Conservation (phyloP, 768 basidiomycete species). For the Termitomyces sp. region DNA sequence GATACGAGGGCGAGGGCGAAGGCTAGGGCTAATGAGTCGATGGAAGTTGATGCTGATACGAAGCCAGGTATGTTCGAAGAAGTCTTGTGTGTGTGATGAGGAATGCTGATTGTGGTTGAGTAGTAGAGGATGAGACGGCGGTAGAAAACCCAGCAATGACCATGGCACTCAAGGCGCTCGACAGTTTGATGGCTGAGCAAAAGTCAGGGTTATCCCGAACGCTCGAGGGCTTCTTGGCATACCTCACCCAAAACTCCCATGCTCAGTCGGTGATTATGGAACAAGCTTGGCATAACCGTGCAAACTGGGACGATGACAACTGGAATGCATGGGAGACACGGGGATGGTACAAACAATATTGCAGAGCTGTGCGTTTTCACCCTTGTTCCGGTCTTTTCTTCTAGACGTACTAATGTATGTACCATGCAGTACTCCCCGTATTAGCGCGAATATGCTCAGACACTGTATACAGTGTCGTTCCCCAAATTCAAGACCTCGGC, state of each 20-base stretch:
- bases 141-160: constrained; percentile 67
- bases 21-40: constrained; percentile 58
- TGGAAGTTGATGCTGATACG: constrained; percentile 71
- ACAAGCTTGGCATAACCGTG: constrained; percentile 68
- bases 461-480: constrained; percentile 69
- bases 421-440: constrained; percentile 71
- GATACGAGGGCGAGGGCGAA: constrained; percentile 76
- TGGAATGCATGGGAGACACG: constrained; percentile 89
- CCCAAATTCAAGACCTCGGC: constrained; percentile 55
- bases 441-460: constrained; percentile 69
- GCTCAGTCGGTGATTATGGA: constrained; percentile 60
- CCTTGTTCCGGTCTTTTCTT: not conserved
- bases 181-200: constrained; percentile 74
- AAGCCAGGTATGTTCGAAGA: constrained; percentile 38
- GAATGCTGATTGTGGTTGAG: constrained; percentile 5
- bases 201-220: constrained; percentile 70
- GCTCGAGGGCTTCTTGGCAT: constrained; percentile 72
- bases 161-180: constrained; percentile 72
- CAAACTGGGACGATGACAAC: constrained; percentile 66
- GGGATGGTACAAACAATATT: constrained; percentile 92
- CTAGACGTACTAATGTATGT: constrained; percentile 6
- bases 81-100: too few species aligned
- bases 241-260: constrained; percentile 56
- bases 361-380: constrained; percentile 58
- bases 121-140: constrained; percentile 40